Evolutionary conservation across 805 yeast genomes (phyloP), one percentile per base, ranked within the genome.

Genomic region (Yarrowia yakushimensis): DNA sequence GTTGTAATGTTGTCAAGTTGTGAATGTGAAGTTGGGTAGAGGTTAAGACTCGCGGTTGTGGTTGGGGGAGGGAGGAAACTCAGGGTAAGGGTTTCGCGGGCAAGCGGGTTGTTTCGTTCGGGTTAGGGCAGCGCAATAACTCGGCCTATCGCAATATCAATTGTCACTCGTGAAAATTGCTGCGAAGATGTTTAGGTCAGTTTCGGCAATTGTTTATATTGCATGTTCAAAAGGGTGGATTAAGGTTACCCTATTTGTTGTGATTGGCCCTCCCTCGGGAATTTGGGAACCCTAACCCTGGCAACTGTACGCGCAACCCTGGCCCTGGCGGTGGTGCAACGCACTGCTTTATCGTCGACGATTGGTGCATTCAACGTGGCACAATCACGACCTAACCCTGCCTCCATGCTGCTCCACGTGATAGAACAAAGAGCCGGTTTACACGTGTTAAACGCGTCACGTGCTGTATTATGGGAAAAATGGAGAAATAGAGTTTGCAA

Each of bases 181-280:
- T 22, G n/a, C 7, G 43, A 15, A 6, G 43, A 39, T 22, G 39
- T 10, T 3, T 20, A 22, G 22, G 25, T 36, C 23, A 10, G 48
- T 17, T 25, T 20, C 2, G 4, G 5, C 34, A 9, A 15, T 7
- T 28, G 57, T 31, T 37, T 45, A 46, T 46, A 15, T 45, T 31
- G 54, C 18, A 43, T 18, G 50, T 12, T 17, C 34, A 3, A 11
- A 18, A 9, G 17, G 33, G 33, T 5, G n/a, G 13, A 42, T 6
- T 43, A 43, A 27, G 23, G 50, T 43, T 43, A 43, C 50, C 50
- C 50, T 43, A 25, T 27, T 43, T 43, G 50, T 43, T 43, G 15
- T 43, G 50, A 43, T 43, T 43, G 28, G 17, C 33, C 50, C 23
- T 11, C n/a, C n/a, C n/a, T n/a, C n/a, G n/a, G 50, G 50, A 43